phyloP scores from a whole-genome alignment of 345 rosid species.

The Ceriops zippeliana region DNA sequence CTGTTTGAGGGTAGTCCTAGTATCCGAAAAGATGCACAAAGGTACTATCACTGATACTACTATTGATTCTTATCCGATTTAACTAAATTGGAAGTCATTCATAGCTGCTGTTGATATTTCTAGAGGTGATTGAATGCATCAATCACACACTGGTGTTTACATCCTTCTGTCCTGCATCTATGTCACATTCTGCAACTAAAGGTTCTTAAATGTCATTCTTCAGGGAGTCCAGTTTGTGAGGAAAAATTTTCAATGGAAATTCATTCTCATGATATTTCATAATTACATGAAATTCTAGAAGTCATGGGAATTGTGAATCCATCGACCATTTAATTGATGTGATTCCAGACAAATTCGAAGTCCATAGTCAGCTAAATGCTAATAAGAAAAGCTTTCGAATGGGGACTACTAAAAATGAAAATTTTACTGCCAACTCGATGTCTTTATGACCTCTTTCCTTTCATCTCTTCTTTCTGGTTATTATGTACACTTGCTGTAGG shows the following conservation, averaged over 20 bases:
- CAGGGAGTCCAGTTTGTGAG: too few relatives aligned
- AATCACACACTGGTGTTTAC: too few relatives aligned
- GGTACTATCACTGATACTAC: constrained; percentile 33
- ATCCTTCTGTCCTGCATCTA: too few relatives aligned
- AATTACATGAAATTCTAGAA: too few relatives aligned
- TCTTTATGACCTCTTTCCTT: not conserved
- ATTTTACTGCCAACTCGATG: not conserved
- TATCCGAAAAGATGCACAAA: constrained; percentile 86
- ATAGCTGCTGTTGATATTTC: too few relatives aligned
- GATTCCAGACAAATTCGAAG: not conserved
- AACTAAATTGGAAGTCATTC: too few relatives aligned
- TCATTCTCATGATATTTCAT: too few relatives aligned
- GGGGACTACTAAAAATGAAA: not conserved
- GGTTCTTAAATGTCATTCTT: too few relatives aligned
- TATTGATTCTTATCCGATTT: too few relatives aligned
- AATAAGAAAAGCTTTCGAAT: not conserved
- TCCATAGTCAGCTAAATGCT: not conserved
- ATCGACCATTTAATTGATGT: not conserved
- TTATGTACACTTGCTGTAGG: not conserved
- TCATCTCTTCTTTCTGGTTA: not conserved
- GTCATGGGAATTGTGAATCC: not conserved
- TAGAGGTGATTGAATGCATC: too few relatives aligned
- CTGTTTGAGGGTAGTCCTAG: constrained; percentile 95
- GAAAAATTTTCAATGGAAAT: too few relatives aligned
- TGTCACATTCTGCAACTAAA: too few relatives aligned